phyloP scores from a whole-genome alignment of 1,139 yeast species.

The Magnusiomyces paraingens region DNA sequence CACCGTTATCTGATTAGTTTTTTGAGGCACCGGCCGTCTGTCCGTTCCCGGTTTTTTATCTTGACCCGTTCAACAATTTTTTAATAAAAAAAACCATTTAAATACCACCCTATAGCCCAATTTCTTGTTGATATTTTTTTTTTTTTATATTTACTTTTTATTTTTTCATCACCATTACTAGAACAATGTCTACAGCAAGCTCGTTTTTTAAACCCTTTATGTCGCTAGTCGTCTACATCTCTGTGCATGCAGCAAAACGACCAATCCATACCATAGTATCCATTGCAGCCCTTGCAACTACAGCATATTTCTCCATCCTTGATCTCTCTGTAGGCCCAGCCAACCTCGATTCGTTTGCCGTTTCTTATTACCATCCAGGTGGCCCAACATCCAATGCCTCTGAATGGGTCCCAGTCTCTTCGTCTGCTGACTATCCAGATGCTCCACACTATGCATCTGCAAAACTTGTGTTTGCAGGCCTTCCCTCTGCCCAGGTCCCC shows the following conservation, averaged over 20 bases:
- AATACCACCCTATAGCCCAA: too few relatives aligned
- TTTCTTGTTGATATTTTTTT: too few relatives aligned
- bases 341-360: conserved; percentile 23
- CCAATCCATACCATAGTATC: conserved; percentile 85
- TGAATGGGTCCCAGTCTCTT: conserved; percentile 28
- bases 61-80: too few relatives aligned
- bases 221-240: conserved; percentile 32
- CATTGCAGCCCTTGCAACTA: conserved; percentile 68
- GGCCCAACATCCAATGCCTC: conserved; percentile 17
- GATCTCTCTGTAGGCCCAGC: conserved; percentile 60
- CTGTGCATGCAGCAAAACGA: conserved; percentile 65
- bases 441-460: conserved; percentile 31
- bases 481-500: conserved; percentile 16
- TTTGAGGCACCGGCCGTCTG: too few relatives aligned
- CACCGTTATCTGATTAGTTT: too few relatives aligned
- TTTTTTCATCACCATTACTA: neutral
- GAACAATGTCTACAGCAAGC: neutral
- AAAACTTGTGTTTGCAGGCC: conserved; percentile 23
- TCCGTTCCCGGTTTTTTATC: too few relatives aligned
- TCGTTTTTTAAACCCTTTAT: conserved; percentile 12
- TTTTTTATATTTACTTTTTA: neutral
- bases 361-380: conserved; percentile 24
- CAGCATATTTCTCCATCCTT: conserved; percentile 74
- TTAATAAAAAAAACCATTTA: too few relatives aligned
- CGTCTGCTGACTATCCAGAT: conserved; percentile 29